These are phyloP conservation scores for Leccinum variicolor DNA, from an alignment of 768 basidiomycete species.

Conservation along the genomic window DNA sequence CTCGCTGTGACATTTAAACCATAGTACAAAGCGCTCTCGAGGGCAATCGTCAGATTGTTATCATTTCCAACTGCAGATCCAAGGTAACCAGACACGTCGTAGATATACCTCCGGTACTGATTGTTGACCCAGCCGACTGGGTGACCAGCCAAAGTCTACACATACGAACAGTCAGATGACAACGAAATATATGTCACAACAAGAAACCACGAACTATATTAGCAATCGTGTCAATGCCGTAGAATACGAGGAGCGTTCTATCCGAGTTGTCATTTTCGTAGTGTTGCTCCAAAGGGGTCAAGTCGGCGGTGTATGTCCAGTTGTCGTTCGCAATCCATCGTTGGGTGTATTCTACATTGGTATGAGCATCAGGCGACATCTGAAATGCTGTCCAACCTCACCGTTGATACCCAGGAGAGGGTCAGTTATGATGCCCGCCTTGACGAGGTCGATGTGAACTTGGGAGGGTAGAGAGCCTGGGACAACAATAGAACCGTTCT, in stretches of 20 bases:
- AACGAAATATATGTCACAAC: background rate
- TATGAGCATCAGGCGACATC: background rate
- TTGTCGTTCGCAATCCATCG: slow-evolving; percentile 55
- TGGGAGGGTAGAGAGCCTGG: slow-evolving; percentile 52
- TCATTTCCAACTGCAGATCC: too few relatives aligned
- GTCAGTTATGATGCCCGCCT: slow-evolving; percentile 51
- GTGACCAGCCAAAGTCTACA: slow-evolving; percentile 46
- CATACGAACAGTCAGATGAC: background rate
- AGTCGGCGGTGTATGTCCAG: slow-evolving; percentile 57
- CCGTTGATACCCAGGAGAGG: slow-evolving; percentile 54
- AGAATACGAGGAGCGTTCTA: slow-evolving; percentile 46
- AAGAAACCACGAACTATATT: slow-evolving; percentile 41
- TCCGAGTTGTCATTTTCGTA: slow-evolving; percentile 19
- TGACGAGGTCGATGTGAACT: slow-evolving; percentile 50
- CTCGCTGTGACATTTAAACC: slow-evolving; percentile 50
- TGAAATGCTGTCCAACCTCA: slow-evolving; percentile 16
- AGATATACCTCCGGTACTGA: too few relatives aligned
- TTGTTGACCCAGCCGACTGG: slow-evolving; percentile 41
- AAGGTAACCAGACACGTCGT: too few relatives aligned
- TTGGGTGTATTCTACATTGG: slow-evolving; percentile 44
- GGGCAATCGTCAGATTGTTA: slow-evolving; percentile 30
- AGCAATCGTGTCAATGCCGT: slow-evolving; percentile 56
- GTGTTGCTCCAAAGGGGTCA: slow-evolving; percentile 39
- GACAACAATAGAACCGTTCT: slow-evolving; percentile 52
- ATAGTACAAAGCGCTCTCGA: slow-evolving; percentile 54